Conservation (phyloP, 257 asterid species). For the Rubia yunnanensis region DNA sequence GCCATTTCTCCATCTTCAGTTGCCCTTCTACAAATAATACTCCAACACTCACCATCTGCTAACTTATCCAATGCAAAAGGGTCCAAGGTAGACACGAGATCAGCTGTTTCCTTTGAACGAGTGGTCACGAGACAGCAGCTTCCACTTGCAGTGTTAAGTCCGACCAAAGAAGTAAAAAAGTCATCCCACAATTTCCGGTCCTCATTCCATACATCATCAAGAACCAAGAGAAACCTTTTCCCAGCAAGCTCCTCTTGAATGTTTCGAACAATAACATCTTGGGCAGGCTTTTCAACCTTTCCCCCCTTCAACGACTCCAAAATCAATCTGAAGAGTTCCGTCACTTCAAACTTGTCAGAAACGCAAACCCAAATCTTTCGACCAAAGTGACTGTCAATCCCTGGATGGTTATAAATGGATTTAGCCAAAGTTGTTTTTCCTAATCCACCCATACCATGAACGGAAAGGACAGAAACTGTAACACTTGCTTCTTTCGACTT, state of each 20-base stretch:
- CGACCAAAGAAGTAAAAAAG: conserved; percentile 5
- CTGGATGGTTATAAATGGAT: conserved; percentile 6
- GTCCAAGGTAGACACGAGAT: neutral
- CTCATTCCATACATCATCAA: conserved; percentile 15
- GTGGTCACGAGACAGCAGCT: conserved; percentile 7
- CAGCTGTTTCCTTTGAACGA: neutral
- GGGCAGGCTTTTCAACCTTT: neutral
- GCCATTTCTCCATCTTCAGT: neutral
- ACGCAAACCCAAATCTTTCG: conserved; percentile 17
- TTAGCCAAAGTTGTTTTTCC: conserved; percentile 21
- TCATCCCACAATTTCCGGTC: neutral
- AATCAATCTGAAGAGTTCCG: conserved; percentile 9
- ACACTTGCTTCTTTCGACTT: too few relatives aligned
- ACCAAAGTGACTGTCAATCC: neutral
- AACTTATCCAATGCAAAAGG: neutral
- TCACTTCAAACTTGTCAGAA: conserved; percentile 14
- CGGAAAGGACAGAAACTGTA: neutral
- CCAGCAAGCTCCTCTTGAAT: neutral
- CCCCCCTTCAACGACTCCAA: neutral
- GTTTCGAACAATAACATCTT: neutral
- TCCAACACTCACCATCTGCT: conserved; percentile 5
- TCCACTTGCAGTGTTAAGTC: conserved; percentile 3
- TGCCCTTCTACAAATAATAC: neutral
- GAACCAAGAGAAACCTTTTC: conserved; percentile 8
- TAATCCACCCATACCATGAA: conserved; percentile 16